Conservation (phyloP, 148 eudicot species). For the Linanthus parryae region DNA sequence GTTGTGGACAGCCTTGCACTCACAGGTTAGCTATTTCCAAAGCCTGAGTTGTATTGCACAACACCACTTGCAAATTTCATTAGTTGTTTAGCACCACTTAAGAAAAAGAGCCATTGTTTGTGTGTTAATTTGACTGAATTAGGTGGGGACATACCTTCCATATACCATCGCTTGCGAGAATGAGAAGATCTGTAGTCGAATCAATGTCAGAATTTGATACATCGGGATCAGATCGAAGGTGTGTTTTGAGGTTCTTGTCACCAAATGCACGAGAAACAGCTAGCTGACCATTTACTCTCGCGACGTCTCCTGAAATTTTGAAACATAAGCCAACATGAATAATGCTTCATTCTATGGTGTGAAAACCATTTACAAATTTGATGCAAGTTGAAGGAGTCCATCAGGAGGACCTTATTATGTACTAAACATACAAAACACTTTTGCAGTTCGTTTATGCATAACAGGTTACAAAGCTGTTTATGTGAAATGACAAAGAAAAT, state of each 20-base stretch:
- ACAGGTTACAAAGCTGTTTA: too few species aligned
- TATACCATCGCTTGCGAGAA: constrained; percentile 74
- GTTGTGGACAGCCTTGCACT: too few species aligned
- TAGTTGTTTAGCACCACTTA: background rate
- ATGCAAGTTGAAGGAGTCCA: too few species aligned
- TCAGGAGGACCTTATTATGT: too few species aligned
- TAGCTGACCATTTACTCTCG: constrained; percentile 69
- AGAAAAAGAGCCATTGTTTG: background rate
- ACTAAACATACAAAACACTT: too few species aligned
- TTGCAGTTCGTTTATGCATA: too few species aligned
- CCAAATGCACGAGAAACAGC: constrained; percentile 86
- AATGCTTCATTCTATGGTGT: too few species aligned
- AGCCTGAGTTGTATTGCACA: background rate
- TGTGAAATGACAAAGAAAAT: too few species aligned
- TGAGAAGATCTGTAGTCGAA: constrained; percentile 32
- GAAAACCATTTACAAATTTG: too few species aligned
- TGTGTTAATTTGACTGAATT: constrained; percentile 2
- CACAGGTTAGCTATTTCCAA: too few species aligned
- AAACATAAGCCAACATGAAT: too few species aligned
- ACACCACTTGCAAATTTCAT: background rate
- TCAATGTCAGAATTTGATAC: constrained; percentile 29
- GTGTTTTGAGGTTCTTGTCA: constrained; percentile 63
- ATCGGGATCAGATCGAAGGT: constrained; percentile 63
- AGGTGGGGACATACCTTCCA: too few species aligned
- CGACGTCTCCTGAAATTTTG: constrained; percentile 76